Conservation (phyloP, 2,329 filamentous ascomycete species). For the Neoarthrinium moseri region DNA sequence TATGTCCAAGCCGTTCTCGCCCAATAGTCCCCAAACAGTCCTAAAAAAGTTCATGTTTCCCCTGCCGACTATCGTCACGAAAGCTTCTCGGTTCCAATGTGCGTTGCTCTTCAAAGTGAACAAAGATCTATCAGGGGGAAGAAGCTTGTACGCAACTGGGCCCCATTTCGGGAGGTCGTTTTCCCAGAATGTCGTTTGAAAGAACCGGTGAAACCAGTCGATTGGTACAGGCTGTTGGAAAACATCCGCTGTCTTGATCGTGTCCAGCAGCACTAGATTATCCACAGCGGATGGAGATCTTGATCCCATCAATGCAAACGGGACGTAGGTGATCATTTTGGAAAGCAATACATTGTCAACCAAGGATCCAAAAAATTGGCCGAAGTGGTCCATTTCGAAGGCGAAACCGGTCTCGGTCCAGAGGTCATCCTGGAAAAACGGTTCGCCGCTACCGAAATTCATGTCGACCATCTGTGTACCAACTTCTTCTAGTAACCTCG, state of each 20-base stretch:
- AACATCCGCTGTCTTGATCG: conserved; percentile 3
- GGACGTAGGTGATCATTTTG: conserved; percentile 2
- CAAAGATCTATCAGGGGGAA: background rate
- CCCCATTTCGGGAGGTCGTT: conserved; percentile 16
- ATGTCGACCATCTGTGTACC: background rate
- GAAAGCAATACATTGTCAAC: background rate
- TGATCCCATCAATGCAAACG: background rate
- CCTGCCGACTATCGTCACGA: background rate
- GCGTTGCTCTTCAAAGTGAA: background rate
- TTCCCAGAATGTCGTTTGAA: conserved; percentile 24
- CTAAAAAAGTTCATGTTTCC: conserved; percentile 11
- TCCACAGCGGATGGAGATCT: conserved; percentile 8
- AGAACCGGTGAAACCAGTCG: conserved; percentile 19
- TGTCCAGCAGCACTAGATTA: background rate
- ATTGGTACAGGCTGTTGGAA: conserved; percentile 16
- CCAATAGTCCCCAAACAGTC: conserved; percentile 8
- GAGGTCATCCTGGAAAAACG: conserved; percentile 3
- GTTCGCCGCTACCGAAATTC: background rate
- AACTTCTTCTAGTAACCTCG: background rate
- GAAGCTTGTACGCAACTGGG: conserved; percentile 14
- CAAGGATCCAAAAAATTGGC: background rate
- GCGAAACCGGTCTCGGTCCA: conserved; percentile 6
- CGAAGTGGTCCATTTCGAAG: conserved; percentile 9
- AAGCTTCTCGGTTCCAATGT: background rate
- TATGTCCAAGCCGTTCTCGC: conserved; percentile 5